phyloP scores from a whole-genome alignment of 2,329 filamentous ascomycete genomes.

The Trichoderma gracile region DNA sequence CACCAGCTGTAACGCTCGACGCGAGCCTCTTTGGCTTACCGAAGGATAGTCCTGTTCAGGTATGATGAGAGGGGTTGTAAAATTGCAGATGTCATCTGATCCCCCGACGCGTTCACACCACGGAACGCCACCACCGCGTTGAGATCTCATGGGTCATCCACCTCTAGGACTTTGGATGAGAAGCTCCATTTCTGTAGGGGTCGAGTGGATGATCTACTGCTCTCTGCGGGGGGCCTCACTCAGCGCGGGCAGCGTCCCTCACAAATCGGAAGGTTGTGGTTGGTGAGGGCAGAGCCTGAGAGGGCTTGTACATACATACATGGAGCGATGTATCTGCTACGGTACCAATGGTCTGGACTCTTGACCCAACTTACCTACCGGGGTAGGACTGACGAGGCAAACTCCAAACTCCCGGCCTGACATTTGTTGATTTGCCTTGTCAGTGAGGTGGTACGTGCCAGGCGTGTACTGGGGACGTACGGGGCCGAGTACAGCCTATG shows the following conservation, averaged over 20 bases:
- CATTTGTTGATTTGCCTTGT: not conserved
- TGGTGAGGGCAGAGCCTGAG: not conserved
- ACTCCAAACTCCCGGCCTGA: too few species aligned
- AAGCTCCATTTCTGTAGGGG: not conserved
- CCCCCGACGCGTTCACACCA: too few species aligned
- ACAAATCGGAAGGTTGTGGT: not conserved
- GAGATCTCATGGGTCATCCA: slow-evolving; percentile 1
- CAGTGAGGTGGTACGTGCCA: too few species aligned
- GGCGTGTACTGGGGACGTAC: too few species aligned
- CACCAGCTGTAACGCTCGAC: not conserved
- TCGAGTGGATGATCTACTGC: not conserved
- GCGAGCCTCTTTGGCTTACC: not conserved
- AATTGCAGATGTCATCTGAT: too few species aligned
- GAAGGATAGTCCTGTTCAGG: not conserved
- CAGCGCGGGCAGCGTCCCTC: not conserved
- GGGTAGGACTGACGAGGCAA: not conserved
- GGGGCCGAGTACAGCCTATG: not conserved
- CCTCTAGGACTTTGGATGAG: not conserved
- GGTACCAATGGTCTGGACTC: not conserved
- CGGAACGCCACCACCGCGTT: not conserved
- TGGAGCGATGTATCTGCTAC: not conserved
- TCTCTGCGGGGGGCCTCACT: not conserved
- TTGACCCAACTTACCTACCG: not conserved
- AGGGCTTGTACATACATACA: not conserved
- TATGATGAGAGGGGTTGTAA: not conserved